Conservation (phyloP, 2,329 filamentous ascomycete species). For the Phialophora chinensis region DNA sequence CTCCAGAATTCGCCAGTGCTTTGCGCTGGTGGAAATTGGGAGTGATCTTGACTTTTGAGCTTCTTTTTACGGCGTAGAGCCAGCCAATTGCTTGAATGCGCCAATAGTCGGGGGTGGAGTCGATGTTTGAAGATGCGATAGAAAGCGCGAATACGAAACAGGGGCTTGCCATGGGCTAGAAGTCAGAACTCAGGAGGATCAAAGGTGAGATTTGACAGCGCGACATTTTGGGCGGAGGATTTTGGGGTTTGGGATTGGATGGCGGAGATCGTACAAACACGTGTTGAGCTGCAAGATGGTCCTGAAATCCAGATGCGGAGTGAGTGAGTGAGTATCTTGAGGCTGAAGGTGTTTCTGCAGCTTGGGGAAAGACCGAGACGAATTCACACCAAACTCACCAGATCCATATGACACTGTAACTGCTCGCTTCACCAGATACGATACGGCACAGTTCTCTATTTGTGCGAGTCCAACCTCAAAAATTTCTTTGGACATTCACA, state of each 20-base stretch:
- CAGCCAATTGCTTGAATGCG: constrained; percentile 19
- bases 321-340: background rate
- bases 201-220: constrained; percentile 8
- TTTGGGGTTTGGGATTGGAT: background rate
- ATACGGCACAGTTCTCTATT: background rate
- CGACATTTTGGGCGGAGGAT: background rate
- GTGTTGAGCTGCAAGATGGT: constrained; percentile 2
- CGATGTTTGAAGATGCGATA: constrained; percentile 9
- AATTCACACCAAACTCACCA: background rate
- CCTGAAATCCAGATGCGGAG: background rate
- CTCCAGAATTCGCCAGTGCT: constrained; percentile 19
- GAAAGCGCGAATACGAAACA: constrained; percentile 17
- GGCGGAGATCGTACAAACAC: background rate
- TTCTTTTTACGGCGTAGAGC: constrained; percentile 6
- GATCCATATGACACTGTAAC: background rate
- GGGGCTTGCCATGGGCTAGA: background rate
- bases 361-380: background rate
- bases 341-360: no score
- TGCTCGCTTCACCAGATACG: background rate
- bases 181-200: constrained; percentile 18
- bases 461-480: background rate
- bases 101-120: constrained; percentile 22
- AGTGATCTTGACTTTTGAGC: constrained; percentile 23
- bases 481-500: background rate
- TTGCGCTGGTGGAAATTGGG: constrained; percentile 33